These are phyloP conservation scores for Tricholoma matsutake DNA, from an alignment of 768 basidiomycete genomes.

Conservation along the genomic window DNA sequence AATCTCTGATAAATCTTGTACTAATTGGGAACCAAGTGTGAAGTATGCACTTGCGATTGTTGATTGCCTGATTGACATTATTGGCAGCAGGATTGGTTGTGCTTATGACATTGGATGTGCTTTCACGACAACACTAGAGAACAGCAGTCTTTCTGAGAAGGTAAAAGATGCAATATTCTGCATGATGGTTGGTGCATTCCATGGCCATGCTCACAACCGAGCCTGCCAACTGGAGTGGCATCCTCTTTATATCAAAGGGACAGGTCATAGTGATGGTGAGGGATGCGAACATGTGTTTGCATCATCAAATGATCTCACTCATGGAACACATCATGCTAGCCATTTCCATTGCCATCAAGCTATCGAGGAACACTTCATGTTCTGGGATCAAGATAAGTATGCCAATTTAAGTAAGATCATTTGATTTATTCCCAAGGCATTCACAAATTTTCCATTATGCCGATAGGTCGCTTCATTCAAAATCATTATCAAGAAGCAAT, in stretches of 20 bases:
- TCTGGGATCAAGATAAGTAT: conserved; percentile 2
- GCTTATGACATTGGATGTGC: conserved; percentile 22
- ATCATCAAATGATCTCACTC: conserved; percentile 19
- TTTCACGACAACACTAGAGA: conserved; percentile 20
- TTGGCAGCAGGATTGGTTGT: background rate
- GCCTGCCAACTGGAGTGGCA: too few species aligned
- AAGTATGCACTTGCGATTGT: conserved; percentile 15
- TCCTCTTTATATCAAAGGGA: too few species aligned
- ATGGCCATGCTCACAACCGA: background rate
- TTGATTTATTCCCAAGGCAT: too few species aligned
- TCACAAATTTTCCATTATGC: too few species aligned
- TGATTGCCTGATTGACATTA: conserved; percentile 5
- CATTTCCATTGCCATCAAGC: conserved; percentile 19
- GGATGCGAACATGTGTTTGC: conserved; percentile 19
- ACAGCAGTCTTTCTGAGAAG: conserved; percentile 12
- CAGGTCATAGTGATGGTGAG: conserved; percentile 14
- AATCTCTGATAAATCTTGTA: conserved; percentile 13
- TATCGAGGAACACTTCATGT: conserved; percentile 4
- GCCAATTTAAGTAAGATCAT: conserved; percentile 14
- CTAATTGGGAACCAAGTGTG: conserved; percentile 6
- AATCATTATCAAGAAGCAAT: too few species aligned
- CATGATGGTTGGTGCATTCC: conserved; percentile 15
- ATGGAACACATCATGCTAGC: conserved; percentile 10
- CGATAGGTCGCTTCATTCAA: background rate
- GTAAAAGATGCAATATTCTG: conserved; percentile 8